Base-by-base conservation (phyloP, 2,329 filamentous ascomycete genomes). In the Neonectria neomacrospora region DNA sequence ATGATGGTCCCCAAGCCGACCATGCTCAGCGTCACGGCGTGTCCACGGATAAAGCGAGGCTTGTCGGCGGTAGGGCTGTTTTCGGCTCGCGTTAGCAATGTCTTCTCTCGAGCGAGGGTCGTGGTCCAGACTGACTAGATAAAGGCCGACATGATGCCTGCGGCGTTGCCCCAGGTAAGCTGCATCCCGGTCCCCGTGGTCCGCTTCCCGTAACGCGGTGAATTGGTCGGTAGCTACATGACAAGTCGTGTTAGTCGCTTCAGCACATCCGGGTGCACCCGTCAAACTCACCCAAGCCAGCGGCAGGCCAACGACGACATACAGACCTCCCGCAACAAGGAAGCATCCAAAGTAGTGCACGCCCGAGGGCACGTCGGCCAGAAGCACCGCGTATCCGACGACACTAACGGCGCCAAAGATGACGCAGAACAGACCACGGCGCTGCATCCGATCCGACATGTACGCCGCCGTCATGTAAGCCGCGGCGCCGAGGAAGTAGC, bases 321-420 rank as follows among this genome's bases (percentile, higher is more conserved):
- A 95, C 3, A 95, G 75, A 0, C 91, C 92, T 63, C 88, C 83
- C 0, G 91, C 91, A 0, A 94, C 86, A n/a, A 95, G 79, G 75
- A 94, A 91, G 65, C 91, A 93, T 67, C 80, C 91, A 67, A 92
- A 91, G 71, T 93, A 94, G 68, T 91, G 90, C 7, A 88, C 90
- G 0, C 86, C 88, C 0, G 86, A 81, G 1, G 85, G 77, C 2
- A 83, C 80, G 51, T 89, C 80, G 1, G 88, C 86, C 45, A 94
- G 83, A 61, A 94, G 74, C 32, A 94, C 81, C 0, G 83, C 89
- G 61, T 94, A 93, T 0, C 91, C 91, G 2, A 91, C 73, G 16
- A 92, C 85, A 39, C 88, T 89, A 37, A 93, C 78, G 1, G 80
- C 68, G 8, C 86, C 88, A 68, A 92, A 90, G 11, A 86, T 74